Evolutionary conservation across 2,329 filamentous ascomycete genomes (phyloP).

Genomic region (Byssochlamys sp.): DNA sequence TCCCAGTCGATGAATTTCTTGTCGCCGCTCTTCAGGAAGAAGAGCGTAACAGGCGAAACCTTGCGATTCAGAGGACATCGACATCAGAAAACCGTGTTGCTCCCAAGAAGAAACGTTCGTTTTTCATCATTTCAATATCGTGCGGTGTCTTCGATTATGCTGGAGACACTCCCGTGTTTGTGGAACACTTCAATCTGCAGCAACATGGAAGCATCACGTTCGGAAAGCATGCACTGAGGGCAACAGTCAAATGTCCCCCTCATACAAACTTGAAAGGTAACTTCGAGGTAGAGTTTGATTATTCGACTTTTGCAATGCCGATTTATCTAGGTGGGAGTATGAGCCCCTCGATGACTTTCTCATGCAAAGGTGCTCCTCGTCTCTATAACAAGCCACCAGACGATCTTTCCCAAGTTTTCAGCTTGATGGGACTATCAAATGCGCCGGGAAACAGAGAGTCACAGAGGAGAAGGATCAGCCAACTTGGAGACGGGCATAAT

Average conservation of each 20-base stretch:
- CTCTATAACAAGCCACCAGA: constrained; percentile 5
- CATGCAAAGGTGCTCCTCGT: constrained; percentile 17
- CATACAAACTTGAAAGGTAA: background rate
- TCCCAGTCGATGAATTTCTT: constrained; percentile 9
- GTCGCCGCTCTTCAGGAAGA: constrained; percentile 10
- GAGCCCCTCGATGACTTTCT: constrained; percentile 35
- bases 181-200: constrained; percentile 16
- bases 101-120: constrained; percentile 6
- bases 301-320: constrained; percentile 10
- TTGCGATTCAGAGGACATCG: constrained; percentile 3
- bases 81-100: constrained; percentile 2
- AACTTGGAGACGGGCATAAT: constrained; percentile 11
- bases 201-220: constrained; percentile 30
- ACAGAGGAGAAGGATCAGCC: constrained; percentile 8
- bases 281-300: constrained; percentile 16
- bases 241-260: constrained; percentile 30
- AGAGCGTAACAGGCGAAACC: constrained; percentile 8
- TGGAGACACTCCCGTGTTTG: constrained; percentile 31
- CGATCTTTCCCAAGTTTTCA: background rate
- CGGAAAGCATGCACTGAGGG: constrained; percentile 33
- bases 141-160: constrained; percentile 44
- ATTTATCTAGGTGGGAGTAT: constrained; percentile 10
- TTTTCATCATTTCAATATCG: constrained; percentile 20
- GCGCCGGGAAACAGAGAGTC: constrained; percentile 2
- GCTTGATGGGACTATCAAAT: background rate